Base-by-base conservation (phyloP, 2,329 filamentous ascomycete genomes). In the Aspergillus novofumigatus region DNA sequence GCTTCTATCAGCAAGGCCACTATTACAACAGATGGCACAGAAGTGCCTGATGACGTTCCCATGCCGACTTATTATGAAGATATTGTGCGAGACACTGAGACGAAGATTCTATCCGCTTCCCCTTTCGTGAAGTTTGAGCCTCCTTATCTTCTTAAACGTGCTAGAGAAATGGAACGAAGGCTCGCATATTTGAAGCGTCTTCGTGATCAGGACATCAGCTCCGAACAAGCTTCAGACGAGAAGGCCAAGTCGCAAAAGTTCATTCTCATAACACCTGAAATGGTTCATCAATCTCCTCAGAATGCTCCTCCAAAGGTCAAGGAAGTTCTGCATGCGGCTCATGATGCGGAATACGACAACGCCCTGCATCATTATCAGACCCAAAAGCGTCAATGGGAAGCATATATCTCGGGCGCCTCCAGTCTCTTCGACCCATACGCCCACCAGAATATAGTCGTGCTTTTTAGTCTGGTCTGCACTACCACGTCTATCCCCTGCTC, bases 311-410 rank as follows among this genome's bases (percentile, higher is more conserved):
- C 86, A 48, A 91, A 96, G 69, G 90, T 97, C 32, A 92, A 92
- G 77, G 93, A 97, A 66, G 91, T 97, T 51, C 78, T 99, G 6
- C 92, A 94, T 70, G 94, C 94, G 23, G 92, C 97, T 11, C 92
- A 97, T 72, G 91, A 97, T 70, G 92, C 92, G 1, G 94, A 99
- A 72, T 97, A 97, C 66, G 92, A 99, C 71, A 96, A 94, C 74
- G 92, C 93, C 1, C 77, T 95, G 35, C 91, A 97, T 74, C 92
- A 92, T 65, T 99, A 97, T 70, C 86, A 92, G 71, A 97, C 91
- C 0, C 93, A 97, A 70, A 96, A 92, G 56, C 86, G 91, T 29
- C 92, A 97, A 65, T 99, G 94, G 94, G 94, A 99, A 70, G 90
- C 91, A 28, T 96, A 96, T 67, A 88, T 97, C 23, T 87, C 93